Conservation (phyloP, 192 early-diverging fungal genomes). For the Backusella tarrabulga region DNA sequence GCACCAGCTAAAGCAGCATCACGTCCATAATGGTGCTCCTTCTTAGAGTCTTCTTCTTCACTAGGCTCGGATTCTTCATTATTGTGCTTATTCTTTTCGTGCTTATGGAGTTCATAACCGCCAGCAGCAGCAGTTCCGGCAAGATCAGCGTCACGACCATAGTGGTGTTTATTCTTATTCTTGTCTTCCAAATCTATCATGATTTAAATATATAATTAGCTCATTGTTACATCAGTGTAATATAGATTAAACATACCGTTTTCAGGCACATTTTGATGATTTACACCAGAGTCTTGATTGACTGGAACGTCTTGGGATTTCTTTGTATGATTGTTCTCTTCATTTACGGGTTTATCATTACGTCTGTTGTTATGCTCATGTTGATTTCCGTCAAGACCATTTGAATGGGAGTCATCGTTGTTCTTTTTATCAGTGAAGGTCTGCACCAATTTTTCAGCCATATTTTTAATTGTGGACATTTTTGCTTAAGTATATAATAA, state of each 20-base stretch:
- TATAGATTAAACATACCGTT: not conserved
- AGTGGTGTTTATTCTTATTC: not conserved
- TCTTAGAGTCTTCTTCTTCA: not conserved
- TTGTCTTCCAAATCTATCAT: not conserved
- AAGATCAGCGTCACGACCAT: not conserved
- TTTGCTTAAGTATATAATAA: not conserved
- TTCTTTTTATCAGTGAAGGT: not conserved
- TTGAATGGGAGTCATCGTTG: not conserved
- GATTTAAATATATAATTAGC: not conserved
- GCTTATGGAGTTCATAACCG: not conserved
- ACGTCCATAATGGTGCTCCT: not conserved
- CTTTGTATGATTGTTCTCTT: not conserved
- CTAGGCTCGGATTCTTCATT: not conserved
- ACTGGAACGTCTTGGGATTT: not conserved
- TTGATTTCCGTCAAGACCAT: not conserved
- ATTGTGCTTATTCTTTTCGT: not conserved
- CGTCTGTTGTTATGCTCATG: not conserved
- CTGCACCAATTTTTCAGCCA: not conserved
- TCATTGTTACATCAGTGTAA: not conserved
- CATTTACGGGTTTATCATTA: not conserved
- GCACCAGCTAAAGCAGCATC: not conserved
- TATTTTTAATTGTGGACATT: not conserved
- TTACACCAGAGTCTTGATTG: not conserved
- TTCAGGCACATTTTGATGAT: not conserved
- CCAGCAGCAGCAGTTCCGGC: not conserved